Base-by-base conservation (phyloP, 1,284 basidiomycete genomes). In the Golubevia sp. region DNA sequence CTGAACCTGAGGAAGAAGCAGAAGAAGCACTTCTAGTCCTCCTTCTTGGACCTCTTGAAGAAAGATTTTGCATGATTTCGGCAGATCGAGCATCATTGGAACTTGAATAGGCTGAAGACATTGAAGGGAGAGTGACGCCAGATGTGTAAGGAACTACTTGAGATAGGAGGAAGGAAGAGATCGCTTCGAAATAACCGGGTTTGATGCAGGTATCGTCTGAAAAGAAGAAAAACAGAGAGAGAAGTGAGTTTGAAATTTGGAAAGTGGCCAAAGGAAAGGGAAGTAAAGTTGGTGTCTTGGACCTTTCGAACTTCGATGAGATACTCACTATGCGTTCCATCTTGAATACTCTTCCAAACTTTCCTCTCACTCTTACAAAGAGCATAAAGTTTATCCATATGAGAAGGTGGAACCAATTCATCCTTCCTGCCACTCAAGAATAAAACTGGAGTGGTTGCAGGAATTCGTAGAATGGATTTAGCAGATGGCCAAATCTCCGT, bases 401-500 rank as follows among this genome's bases (percentile, higher is more conserved):
- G 94, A 59, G 88, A 85, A 8, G 88, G 89, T 1, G 93, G 94
- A 0, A 98, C 92, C 13, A 98, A 87, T 75, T 94, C 91, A 77
- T 98, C 96, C 58, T 85, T 85, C 55, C 86, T 83, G 2, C 95
- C 95, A 0, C 85, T 91, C 20, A 98, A 85, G 87, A 97, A 91
- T 24, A 98, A 87, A n/a, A 95, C 89, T 0, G 93, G 94, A 2
- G 88, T 92, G 1, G 85, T 86, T 3, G 86, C 79, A 0, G 91
- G 90, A 30, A 97, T 90, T 48, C 88, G 84, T 0, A 88, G 88
- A 51, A 96, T 87, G 68, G 91, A 89, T 6, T 88, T 87, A 0
- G 86, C 87, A 0, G 92, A 92, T 80, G 94, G 90, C 96, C 96
- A 98, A 79, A 90, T 91, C 80, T 98, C 91, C 80, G 92, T 90